Conservation (phyloP, 495 filamentous ascomycete genomes). For the Entonaema liquescens region DNA sequence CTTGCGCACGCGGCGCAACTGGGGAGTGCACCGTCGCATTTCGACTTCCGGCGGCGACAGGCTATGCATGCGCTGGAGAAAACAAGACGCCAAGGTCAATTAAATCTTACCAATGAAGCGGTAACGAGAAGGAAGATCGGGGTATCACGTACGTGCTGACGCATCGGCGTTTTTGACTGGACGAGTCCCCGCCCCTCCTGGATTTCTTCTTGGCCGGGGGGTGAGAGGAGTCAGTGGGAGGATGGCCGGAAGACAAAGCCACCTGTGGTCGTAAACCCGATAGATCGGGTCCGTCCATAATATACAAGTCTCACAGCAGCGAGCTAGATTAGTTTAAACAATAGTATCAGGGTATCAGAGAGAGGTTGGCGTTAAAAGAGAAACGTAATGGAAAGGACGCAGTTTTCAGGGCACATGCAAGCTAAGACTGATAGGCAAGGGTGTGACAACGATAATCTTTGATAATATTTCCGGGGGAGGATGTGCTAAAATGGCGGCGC, state of each 20-base stretch:
- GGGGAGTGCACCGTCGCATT: conserved; percentile 93
- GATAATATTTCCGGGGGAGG: conserved; percentile 27
- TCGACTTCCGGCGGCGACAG: conserved; percentile 88
- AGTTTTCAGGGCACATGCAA: conserved; percentile 33
- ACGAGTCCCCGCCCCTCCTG: conserved; percentile 57
- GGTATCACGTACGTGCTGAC: conserved; percentile 70
- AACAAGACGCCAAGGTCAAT: conserved; percentile 7
- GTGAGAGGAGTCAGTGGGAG: conserved; percentile 28
- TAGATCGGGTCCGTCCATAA: conserved; percentile 36
- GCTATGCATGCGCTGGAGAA: conserved; percentile 78
- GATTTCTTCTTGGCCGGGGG: conserved; percentile 59
- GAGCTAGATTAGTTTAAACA: conserved; percentile 15
- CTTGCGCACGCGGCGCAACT: conserved; percentile 94
- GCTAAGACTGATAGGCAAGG: conserved; percentile 32
- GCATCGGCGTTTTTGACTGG: conserved; percentile 79
- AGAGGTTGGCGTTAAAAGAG: conserved; percentile 13
- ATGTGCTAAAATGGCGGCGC: conserved; percentile 12
- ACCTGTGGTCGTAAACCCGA: conserved; percentile 32
- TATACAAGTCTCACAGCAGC: conserved; percentile 25
- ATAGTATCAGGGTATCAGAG: background rate
- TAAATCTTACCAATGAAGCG: background rate
- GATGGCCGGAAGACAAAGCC: conserved; percentile 21
- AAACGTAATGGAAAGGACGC: conserved; percentile 36
- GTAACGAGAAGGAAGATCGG: background rate
- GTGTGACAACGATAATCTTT: conserved; percentile 7